Base-by-base conservation (phyloP, 2,329 filamentous ascomycete genomes). In the Cadophora gregata region DNA sequence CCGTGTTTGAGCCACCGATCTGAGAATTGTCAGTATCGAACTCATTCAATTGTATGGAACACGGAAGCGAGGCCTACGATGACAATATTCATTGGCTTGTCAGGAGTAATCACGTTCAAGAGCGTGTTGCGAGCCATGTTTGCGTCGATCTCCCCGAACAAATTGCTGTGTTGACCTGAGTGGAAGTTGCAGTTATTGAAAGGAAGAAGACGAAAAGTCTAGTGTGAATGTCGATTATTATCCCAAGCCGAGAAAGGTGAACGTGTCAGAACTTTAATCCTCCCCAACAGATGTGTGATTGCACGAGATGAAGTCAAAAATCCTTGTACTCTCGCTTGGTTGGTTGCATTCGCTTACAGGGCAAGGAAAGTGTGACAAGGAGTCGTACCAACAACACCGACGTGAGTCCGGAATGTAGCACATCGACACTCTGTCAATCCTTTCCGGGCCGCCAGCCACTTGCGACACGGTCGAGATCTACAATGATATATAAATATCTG, bases 1-100 rank as follows among this genome's bases (percentile, higher is more conserved):
- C 69, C 1, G 63, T 62, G 25, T 70, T 60, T 19, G 70, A 72
- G n/a, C 70, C 70, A 12, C 70, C 70, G 16, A 72, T 59, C 67
- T 65, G 33, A 25, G n/a, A 19, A 38, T 24, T 24, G 1, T 58
- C 31, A 56, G 45, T 62, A n/a, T 48, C 21, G 19, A 21, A n/a
- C 4, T 19, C 38, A 42, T 42, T 10, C 16, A 14, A 8, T 38
- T 38, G 36, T 14, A 12, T 16, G 8, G 6, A 38, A 12, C 36
- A 14, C 6, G 16, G 19, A 45, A n/a, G n/a, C 4, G 38, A 42
- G 21, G 27, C 60, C 60, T 47, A 66, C 65, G 16, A 67, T 59
- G 55, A 67, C 47, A 7, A 67, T 63, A 3, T 56, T 60, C 58
- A 63, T 63, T 4, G 60, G 42, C 8, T 27, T 47, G 9, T 50